These are phyloP conservation scores for Isoetes engelmannii DNA, from an alignment of 83 land plant genomes.

Conservation along the genomic window DNA sequence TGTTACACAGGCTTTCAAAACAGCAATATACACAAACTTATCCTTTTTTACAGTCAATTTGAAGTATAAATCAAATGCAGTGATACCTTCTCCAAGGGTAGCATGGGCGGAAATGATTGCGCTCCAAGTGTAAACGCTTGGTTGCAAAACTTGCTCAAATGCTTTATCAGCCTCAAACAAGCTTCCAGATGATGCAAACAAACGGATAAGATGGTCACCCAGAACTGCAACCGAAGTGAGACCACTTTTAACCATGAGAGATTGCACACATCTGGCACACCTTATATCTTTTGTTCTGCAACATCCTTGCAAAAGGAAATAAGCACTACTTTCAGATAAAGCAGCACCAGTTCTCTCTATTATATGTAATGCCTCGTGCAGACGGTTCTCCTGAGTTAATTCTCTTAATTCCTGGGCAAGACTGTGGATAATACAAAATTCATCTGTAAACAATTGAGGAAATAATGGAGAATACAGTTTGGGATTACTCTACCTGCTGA, in stretches of 20 bases:
- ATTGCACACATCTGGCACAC: too few species aligned
- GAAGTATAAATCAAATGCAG: constrained; percentile 14
- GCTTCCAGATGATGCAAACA: constrained; percentile 12
- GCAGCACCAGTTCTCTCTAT: too few species aligned
- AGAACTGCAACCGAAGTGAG: background rate
- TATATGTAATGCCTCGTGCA: too few species aligned
- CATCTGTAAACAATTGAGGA: too few species aligned
- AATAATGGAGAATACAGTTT: too few species aligned
- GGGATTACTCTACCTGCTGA: too few species aligned
- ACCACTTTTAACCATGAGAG: background rate
- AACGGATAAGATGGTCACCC: background rate
- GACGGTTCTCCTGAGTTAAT: too few species aligned
- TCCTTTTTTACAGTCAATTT: constrained; percentile 20
- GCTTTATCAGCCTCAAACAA: constrained; percentile 4
- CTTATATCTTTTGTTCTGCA: too few species aligned
- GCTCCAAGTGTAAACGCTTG: constrained; percentile 6
- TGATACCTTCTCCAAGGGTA: background rate
- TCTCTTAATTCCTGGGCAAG: too few species aligned
- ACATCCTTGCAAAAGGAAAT: too few species aligned
- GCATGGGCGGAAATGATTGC: constrained; percentile 4
- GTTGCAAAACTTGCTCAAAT: background rate
- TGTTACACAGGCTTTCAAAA: constrained; percentile 27
- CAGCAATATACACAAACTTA: constrained; percentile 9
- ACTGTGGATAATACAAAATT: too few species aligned
- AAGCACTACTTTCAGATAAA: too few species aligned